phyloP scores from a whole-genome alignment of 441 rosid species.

The Adansonia gregorii region DNA sequence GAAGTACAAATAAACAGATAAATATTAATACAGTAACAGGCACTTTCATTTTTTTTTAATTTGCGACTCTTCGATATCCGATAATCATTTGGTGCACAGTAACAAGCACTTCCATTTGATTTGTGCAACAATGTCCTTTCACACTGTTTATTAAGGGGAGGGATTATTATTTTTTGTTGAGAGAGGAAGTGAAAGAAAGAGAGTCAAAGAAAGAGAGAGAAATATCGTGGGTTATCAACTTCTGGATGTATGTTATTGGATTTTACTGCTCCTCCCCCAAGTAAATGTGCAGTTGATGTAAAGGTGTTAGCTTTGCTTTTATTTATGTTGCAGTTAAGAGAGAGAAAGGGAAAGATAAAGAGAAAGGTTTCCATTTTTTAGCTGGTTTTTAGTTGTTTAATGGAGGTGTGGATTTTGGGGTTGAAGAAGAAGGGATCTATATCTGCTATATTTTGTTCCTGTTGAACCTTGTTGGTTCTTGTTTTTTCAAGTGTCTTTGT shows the following conservation, averaged over 20 bases:
- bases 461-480: constrained; percentile 32
- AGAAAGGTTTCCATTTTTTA: constrained; percentile 28
- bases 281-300: constrained; percentile 37
- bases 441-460: constrained; percentile 19
- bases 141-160: constrained; percentile 41
- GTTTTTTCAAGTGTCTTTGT: constrained; percentile 29
- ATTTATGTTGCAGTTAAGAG: constrained; percentile 26
- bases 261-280: constrained; percentile 30
- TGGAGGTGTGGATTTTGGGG: constrained; percentile 32
- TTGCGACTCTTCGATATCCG: too few relatives aligned
- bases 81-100: not conserved
- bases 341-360: constrained; percentile 26
- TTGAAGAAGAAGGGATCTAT: constrained; percentile 17
- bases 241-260: constrained; percentile 35
- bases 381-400: constrained; percentile 32
- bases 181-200: constrained; percentile 33
- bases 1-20: not conserved
- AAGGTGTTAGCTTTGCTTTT: constrained; percentile 33
- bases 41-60: constrained; percentile 16
- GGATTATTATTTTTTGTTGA: constrained; percentile 26
- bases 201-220: constrained; percentile 21
- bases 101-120: constrained; percentile 25
- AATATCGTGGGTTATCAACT: constrained; percentile 28
- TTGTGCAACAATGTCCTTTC: constrained; percentile 65
- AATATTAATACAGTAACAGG: constrained; percentile 1